A percentile compares a stretch with the other conserved stretches of the same genome.
phyloP scores from a whole-genome alignment of 257 asterid species.

The Rehmannia glutinosa region DNA sequence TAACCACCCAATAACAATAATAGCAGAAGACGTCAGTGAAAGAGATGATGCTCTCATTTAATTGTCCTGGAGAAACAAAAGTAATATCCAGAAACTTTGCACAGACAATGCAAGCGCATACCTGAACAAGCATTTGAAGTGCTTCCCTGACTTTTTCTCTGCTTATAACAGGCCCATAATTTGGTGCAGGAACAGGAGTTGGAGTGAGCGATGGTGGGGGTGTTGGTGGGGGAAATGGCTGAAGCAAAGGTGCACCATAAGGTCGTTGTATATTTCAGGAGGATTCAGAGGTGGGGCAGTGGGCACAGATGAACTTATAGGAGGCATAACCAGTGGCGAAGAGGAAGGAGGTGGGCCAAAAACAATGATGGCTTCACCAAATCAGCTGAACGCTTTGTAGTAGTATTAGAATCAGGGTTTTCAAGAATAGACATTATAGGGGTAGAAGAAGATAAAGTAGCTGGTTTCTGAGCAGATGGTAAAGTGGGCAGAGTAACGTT shows the following conservation, averaged over 20 bases:
- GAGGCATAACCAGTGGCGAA: constrained; percentile 39
- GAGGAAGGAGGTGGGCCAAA: constrained; percentile 53
- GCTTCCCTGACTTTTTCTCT: constrained; percentile 78
- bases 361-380: constrained; percentile 79
- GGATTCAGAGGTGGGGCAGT: constrained; percentile 63
- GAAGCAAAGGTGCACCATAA: constrained; percentile 73
- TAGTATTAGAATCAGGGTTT: constrained; percentile 33
- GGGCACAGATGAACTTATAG: constrained; percentile 53
- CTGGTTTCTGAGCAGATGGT: constrained; percentile 30
- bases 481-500: constrained; percentile 22
- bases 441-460: constrained; percentile 40
- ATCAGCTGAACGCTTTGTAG: constrained; percentile 39
- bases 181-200: constrained; percentile 36
- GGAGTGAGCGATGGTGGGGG: constrained; percentile 82
- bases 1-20: not conserved
- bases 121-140: constrained; percentile 75
- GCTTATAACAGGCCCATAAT: constrained; percentile 40
- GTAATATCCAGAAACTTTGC: constrained; percentile 3
- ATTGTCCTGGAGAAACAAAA: not conserved
- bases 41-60: not conserved
- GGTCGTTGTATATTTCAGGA: constrained; percentile 56
- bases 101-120: constrained; percentile 21
- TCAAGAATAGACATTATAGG: constrained; percentile 47
- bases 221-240: constrained; percentile 85
- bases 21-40: not conserved